These are phyloP conservation scores for Gossypium lobatum DNA, from an alignment of 441 rosid genomes.

Conservation along the genomic window DNA sequence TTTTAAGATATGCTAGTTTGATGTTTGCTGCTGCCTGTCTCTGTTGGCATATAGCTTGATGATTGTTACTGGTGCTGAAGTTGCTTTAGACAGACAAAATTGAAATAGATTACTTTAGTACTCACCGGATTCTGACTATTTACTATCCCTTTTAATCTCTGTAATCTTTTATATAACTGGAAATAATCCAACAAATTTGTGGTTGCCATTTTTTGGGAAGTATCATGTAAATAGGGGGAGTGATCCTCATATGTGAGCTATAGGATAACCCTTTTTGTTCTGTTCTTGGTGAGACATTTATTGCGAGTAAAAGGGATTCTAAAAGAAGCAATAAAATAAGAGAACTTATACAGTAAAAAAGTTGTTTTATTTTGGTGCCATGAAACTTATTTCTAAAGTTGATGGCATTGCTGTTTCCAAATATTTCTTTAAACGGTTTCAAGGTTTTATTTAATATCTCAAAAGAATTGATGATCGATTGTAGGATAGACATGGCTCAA, in stretches of 20 bases:
- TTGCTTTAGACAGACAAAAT: not conserved
- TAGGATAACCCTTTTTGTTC: not conserved
- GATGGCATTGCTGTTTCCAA: not conserved
- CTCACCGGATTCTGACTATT: not conserved
- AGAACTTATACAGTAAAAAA: not conserved
- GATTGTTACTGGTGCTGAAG: not conserved
- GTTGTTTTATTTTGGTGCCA: not conserved
- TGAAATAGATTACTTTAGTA: not conserved
- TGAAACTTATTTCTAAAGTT: not conserved
- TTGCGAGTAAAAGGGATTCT: not conserved
- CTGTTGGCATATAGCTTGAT: not conserved
- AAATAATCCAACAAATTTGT: not conserved
- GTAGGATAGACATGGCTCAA: not conserved
- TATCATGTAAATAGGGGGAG: not conserved
- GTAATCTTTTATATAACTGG: not conserved
- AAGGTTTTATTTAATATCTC: not conserved
- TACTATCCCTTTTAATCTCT: not conserved
- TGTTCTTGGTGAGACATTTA: not conserved
- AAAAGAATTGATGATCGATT: not conserved
- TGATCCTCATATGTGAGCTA: slow-evolving; percentile 1
- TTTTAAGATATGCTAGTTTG: slow-evolving; percentile 3
- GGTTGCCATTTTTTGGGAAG: not conserved
- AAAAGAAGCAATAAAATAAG: not conserved
- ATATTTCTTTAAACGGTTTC: not conserved
- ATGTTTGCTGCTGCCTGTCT: not conserved